Evolutionary conservation across 352 stramenopile species (phyloP), one percentile per base, ranked within the genome.

Genomic region (Globisporangium nagaii): DNA sequence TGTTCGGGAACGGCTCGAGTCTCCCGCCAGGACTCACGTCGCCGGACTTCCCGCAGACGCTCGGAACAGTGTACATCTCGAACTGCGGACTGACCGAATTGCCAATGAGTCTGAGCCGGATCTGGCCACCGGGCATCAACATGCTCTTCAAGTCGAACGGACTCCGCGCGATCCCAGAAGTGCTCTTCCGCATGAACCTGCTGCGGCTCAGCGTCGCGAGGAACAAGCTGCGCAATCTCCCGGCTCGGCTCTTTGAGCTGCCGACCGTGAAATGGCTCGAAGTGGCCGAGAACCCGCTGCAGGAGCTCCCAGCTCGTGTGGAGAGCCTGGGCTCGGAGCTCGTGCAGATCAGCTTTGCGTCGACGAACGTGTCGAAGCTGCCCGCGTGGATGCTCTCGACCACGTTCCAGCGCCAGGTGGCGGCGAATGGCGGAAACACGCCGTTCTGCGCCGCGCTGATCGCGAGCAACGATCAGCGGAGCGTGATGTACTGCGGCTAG

Each of bases 11-110:
- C 35, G 30, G 20, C 4, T 46, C 41, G 2, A 35, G 15, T 9
- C 31, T 87, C 28, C 73, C 73, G 3, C 41, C 48, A 7, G 75
- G 70, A 3, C 45, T 86, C 10, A 35, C 66, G 12, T 55, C 63
- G 3, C 20, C 13, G 0, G 51, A 68, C 53, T 83, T 83, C 25
- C 66, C 75, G 2, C 25, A 11, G 0, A 28, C 31, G 0, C 62
- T 84, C 1, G 34, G 43, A 1, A 52, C 75, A 27, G 41, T 84
- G 12, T 62, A 66, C 34, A 62, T 83, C 30, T 56, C 12, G 6
- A 56, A 56, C 28, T 70, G 55, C 11, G 76, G 75, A 17, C 48
- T 86, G 1, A 42, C 51, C 4, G 7, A 53, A 2, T 30, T 86
- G 9, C 73, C 75, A 0, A 13, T 62, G 1, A 47, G 79, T 31